phyloP scores from a whole-genome alignment of 768 basidiomycete species.

The Russula sp. region DNA sequence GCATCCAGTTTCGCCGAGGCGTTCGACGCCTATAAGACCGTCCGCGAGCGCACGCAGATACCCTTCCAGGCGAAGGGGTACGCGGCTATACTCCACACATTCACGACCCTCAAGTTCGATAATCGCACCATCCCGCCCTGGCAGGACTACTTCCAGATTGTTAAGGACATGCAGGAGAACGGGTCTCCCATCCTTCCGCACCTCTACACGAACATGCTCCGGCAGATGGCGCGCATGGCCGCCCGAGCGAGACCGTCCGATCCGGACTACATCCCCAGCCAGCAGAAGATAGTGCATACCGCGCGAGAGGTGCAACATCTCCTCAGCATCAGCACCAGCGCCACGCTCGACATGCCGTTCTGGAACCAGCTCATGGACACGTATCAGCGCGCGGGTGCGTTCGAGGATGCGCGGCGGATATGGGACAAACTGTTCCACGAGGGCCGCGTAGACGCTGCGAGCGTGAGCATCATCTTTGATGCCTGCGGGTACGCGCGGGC shows the following conservation, averaged over 20 bases:
- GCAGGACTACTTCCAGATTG: constrained; percentile 62
- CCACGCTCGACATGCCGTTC: constrained; percentile 47
- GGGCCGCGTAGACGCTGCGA: constrained; percentile 50
- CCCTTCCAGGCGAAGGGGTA: constrained; percentile 53
- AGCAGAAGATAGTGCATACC: constrained; percentile 36
- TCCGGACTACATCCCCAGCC: constrained; percentile 20
- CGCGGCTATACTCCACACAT: constrained; percentile 52
- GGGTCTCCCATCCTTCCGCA: constrained; percentile 49
- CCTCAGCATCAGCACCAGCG: constrained; percentile 69
- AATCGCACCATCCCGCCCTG: constrained; percentile 27
- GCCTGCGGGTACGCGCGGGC: constrained; percentile 64
- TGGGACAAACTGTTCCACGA: constrained; percentile 70
- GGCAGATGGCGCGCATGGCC: constrained; percentile 44
- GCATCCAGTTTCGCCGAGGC: constrained; percentile 50
- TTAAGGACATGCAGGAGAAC: constrained; percentile 69
- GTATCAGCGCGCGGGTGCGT: constrained; percentile 72
- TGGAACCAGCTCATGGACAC: constrained; percentile 85
- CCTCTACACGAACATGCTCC: constrained; percentile 63
- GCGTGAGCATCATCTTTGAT: constrained; percentile 79
- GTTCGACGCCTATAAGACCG: constrained; percentile 49
- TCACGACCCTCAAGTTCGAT: constrained; percentile 50
- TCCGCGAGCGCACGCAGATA: constrained; percentile 27
- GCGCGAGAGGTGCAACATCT: constrained; percentile 64
- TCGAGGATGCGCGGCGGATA: constrained; percentile 61
- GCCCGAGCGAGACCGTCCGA: constrained; percentile 19